phyloP scores from a whole-genome alignment of 768 basidiomycete genomes.

The Cyathus striatus region DNA sequence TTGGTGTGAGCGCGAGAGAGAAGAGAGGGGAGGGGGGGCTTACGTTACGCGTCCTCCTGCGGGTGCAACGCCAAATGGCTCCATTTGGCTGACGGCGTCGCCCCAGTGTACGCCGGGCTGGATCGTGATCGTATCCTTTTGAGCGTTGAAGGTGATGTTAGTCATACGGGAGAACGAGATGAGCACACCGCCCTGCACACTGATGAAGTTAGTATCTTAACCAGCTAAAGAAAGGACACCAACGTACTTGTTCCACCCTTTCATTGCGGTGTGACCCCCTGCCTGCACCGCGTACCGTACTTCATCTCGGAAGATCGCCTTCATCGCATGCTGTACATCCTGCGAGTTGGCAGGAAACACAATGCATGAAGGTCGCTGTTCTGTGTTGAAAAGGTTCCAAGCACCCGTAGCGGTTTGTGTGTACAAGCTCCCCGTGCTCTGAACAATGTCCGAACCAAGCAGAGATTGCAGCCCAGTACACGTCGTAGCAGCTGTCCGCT shows the following conservation, averaged over 20 bases:
- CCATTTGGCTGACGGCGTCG: slow-evolving; percentile 27
- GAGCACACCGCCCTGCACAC: slow-evolving; percentile 30
- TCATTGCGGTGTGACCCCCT: slow-evolving; percentile 35
- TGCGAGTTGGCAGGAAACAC: slow-evolving; percentile 22
- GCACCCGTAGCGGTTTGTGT: slow-evolving; percentile 12
- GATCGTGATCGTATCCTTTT: slow-evolving; percentile 29
- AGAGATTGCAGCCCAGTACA: neutral
- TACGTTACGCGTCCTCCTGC: slow-evolving; percentile 33
- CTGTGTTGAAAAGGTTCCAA: slow-evolving; percentile 31
- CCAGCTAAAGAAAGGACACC: neutral
- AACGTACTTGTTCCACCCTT: slow-evolving; percentile 40
- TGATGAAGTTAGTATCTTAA: slow-evolving; percentile 9
- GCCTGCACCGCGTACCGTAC: slow-evolving; percentile 36
- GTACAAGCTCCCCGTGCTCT: slow-evolving; percentile 14
- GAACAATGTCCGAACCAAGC: slow-evolving; percentile 18
- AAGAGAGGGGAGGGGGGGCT: slow-evolving; percentile 2
- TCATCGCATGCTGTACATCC: slow-evolving; percentile 32
- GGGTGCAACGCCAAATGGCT: slow-evolving; percentile 36
- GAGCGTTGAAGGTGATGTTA: slow-evolving; percentile 28
- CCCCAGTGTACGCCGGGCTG: slow-evolving; percentile 40
- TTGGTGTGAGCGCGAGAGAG: neutral
- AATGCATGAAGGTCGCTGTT: slow-evolving; percentile 27
- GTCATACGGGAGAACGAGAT: slow-evolving; percentile 33
- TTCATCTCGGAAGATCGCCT: slow-evolving; percentile 24
- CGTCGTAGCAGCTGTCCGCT: too few species aligned